A percentile compares a stretch with the other conserved stretches of the same genome.
These are phyloP conservation scores for Penicillium sp. DNA, from an alignment of 2,329 filamentous ascomycete genomes.

Conservation along the genomic window DNA sequence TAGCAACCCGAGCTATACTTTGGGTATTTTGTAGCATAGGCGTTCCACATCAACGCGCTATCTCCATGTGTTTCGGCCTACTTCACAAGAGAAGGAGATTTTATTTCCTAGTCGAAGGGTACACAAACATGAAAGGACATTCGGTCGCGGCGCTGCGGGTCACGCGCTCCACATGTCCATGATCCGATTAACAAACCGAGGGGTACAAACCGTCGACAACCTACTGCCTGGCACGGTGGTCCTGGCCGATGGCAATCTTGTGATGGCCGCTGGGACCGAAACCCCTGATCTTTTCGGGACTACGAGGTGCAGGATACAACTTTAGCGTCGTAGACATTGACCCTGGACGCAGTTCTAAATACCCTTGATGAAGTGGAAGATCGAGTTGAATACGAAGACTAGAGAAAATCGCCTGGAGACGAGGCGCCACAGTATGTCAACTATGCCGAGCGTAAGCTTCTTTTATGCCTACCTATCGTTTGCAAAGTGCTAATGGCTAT, in stretches of 20 bases:
- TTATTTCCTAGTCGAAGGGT: no score
- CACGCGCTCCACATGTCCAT: background rate
- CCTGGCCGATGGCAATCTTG: constrained; percentile 39
- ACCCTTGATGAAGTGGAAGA: constrained; percentile 30
- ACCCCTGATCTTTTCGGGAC: constrained; percentile 51
- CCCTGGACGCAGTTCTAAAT: constrained; percentile 37
- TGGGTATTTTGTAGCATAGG: background rate
- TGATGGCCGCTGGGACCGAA: constrained; percentile 40
- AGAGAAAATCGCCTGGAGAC: no score
- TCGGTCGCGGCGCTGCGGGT: background rate
- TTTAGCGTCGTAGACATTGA: constrained; percentile 40
- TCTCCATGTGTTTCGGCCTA: no score
- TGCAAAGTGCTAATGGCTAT: constrained; percentile 7
- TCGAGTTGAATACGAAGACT: constrained; percentile 16
- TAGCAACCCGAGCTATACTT: no score
- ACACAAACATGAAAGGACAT: no score
- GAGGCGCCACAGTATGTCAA: constrained; percentile 36
- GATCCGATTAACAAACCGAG: background rate
- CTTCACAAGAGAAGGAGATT: no score
- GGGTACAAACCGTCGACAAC: constrained; percentile 48
- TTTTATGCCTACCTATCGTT: no score
- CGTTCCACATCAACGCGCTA: background rate
- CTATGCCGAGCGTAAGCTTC: constrained; percentile 33
- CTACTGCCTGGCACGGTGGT: constrained; percentile 41
- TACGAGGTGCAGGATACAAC: constrained; percentile 45